These are phyloP conservation scores for Wilcoxina mikolae DNA, from an alignment of 495 filamentous ascomycete species.

Conservation along the genomic window DNA sequence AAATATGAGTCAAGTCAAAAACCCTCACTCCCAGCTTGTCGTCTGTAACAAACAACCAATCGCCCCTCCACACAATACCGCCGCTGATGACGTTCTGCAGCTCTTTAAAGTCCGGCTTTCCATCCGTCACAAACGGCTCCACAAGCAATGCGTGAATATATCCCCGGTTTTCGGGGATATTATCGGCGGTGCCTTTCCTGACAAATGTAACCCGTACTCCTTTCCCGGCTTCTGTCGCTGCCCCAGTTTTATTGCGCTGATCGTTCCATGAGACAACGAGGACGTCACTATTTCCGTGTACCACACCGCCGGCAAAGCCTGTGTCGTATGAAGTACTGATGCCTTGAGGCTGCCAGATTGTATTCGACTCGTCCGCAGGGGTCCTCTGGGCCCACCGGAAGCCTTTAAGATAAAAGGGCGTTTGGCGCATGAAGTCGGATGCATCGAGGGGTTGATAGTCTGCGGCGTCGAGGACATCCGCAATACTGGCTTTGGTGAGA, in stretches of 20 bases:
- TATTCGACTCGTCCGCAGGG: background rate
- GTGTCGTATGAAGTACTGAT: background rate
- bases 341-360: background rate
- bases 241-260: constrained; percentile 2
- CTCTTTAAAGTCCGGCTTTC: background rate
- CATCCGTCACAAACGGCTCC: background rate
- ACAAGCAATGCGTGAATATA: constrained; percentile 3
- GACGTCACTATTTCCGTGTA: background rate
- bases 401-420: background rate
- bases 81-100: constrained; percentile 1
- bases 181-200: background rate
- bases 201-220: constrained; percentile 2
- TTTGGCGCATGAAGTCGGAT: background rate
- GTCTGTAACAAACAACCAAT: constrained; percentile 1
- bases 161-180: background rate
- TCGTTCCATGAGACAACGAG: constrained; percentile 3
- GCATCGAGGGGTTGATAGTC: background rate
- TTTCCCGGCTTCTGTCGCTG: background rate
- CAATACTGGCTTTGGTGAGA: background rate
- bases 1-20: constrained; percentile 1
- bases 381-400: background rate
- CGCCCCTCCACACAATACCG: background rate
- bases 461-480: constrained; percentile 1
- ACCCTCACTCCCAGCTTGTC: background rate
- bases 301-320: background rate